phyloP scores from a whole-genome alignment of 225 moss, liverwort and hornwort genomes.

The Rhytidiadelphus loreus region DNA sequence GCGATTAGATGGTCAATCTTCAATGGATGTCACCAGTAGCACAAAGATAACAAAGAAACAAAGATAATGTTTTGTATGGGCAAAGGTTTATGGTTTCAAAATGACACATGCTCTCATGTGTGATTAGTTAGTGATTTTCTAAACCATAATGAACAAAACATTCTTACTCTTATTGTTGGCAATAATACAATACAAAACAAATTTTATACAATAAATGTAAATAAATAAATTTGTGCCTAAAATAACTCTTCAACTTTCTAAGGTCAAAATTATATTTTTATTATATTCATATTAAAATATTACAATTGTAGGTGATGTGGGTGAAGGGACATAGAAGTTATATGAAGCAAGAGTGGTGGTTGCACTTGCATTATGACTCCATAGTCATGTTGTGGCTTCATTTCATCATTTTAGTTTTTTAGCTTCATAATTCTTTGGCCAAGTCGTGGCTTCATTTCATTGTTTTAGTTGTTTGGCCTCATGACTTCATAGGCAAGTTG shows the following conservation, averaged over 20 bases:
- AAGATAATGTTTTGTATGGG: too few species aligned
- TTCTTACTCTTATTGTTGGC: accelerated
- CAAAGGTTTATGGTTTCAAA: too few species aligned
- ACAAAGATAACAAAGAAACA: too few species aligned
- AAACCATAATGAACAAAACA: background rate
- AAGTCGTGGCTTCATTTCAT: background rate
- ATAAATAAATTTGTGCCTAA: background rate
- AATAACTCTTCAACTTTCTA: background rate
- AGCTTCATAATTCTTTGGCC: too few species aligned
- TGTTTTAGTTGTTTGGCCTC: background rate
- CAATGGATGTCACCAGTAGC: too few species aligned
- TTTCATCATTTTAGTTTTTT: too few species aligned
- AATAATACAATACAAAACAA: background rate
- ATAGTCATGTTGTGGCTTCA: too few species aligned
- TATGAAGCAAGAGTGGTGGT: background rate
- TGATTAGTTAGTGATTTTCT: background rate
- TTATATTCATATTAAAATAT: background rate
- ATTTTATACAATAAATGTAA: background rate
- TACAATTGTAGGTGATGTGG: accelerated
- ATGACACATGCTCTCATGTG: too few species aligned
- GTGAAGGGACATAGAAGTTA: background rate
- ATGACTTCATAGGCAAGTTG: too few species aligned
- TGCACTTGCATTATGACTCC: background rate
- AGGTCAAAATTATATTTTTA: background rate
- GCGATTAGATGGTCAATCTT: too few species aligned